Evolutionary conservation across 805 yeast genomes (phyloP), one percentile per base, ranked within the genome.

Genomic region (Tetrapisispora pingtungensis): DNA sequence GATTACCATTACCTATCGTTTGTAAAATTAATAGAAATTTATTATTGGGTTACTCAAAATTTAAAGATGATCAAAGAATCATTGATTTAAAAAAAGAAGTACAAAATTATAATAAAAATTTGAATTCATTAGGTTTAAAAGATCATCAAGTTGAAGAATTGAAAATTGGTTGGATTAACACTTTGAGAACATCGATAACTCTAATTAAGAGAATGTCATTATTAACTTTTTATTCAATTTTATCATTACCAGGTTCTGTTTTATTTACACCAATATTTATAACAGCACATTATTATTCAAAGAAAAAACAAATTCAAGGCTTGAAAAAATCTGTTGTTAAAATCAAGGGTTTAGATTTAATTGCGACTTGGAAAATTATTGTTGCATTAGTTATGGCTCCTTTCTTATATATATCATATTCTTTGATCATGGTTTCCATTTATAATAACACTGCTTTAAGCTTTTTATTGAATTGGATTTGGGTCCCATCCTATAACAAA

Each of bases 281-380:
- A 33, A 75, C 81, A 15, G 77, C 95, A 8, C 81, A 80, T 55
- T 62, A 64, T 26, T 81, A 85, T 45, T 81, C 96, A 13, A 75
- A 71, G 47, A 69, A 71, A 49, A 88, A 89, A 64, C 87, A 89
- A 34, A 69, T 64, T 48, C 74, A 78, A 32, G 97, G 97, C 0
- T 69, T 90, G 48, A 88, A 86, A n/a, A 83, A 75, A n/a, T 87
- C 96, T 0, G 74, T 85, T 1, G 98, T 90, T 15, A 90, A 90
- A 60, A 80, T 90, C 50, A 80, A 81, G 59, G 97, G 95, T 13
- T 78, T 77, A 41, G 98, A 90, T 61, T 94, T 90, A 34, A 71
- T 90, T 44, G 97, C 97, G 2, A 86, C 97, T 2, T 90, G 98
- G 98, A 90, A 90, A 64, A 77, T 90, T 38, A 72, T 89, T 47